Conservation (phyloP, 129 eudicot genomes). For the Ambrosia artemisiifolia region DNA sequence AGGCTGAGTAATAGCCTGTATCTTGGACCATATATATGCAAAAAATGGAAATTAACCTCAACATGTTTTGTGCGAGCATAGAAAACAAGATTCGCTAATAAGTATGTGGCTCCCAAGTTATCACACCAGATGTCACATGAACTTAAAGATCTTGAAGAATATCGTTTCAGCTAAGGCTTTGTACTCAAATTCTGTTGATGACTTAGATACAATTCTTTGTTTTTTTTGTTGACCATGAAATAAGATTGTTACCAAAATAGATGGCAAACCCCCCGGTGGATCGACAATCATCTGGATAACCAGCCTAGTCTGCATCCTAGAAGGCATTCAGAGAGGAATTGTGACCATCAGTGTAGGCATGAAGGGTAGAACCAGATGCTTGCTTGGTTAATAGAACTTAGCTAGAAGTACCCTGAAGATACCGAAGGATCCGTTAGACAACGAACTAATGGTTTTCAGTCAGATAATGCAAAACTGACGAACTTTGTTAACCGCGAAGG, state of each 20-base stretch:
- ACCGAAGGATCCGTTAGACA: not conserved
- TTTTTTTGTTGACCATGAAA: not conserved
- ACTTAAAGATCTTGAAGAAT: too few species aligned
- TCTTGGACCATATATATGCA: too few species aligned
- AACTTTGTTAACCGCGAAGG: too few species aligned
- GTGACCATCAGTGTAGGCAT: not conserved
- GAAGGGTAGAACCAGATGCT: too few species aligned
- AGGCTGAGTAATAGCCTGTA: too few species aligned
- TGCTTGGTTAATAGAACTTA: too few species aligned
- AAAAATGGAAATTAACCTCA: not conserved
- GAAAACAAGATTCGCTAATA: too few species aligned
- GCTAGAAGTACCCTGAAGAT: not conserved
- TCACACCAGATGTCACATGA: not conserved
- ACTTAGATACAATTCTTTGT: not conserved
- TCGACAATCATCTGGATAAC: not conserved
- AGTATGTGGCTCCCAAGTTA: too few species aligned
- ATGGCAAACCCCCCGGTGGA: not conserved
- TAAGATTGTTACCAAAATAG: not conserved
- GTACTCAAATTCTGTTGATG: not conserved
- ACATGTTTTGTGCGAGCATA: too few species aligned
- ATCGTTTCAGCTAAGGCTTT: too few species aligned
- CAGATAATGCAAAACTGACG: not conserved
- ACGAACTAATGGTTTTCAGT: not conserved
- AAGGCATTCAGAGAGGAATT: not conserved
- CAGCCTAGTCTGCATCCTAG: not conserved